phyloP scores from a whole-genome alignment of 768 basidiomycete species.

The Sporobolomyces phaffii region DNA sequence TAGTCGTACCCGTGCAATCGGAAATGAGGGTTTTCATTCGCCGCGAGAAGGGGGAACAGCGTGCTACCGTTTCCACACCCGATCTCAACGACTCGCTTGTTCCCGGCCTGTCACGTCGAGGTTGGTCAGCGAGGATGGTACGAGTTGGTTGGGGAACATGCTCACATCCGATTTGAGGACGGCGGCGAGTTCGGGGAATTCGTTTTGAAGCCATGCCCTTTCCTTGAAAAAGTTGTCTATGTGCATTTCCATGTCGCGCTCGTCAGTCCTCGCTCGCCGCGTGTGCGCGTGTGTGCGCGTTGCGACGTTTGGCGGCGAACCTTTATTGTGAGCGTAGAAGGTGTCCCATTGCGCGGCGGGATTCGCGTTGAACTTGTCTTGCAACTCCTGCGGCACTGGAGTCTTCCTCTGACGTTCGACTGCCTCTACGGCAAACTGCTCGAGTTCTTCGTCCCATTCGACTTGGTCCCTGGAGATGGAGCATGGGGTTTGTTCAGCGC shows the following conservation, averaged over 20 bases:
- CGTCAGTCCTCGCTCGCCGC: too few species aligned
- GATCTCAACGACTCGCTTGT: constrained; percentile 70
- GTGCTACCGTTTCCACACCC: constrained; percentile 94
- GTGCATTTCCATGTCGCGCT: too few species aligned
- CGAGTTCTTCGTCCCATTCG: constrained; percentile 59
- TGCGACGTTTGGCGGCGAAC: too few species aligned
- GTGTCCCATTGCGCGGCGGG: constrained; percentile 64
- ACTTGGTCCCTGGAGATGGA: constrained; percentile 46
- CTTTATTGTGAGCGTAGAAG: constrained; percentile 75
- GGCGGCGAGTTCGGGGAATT: constrained; percentile 79
- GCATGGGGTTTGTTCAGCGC: background rate
- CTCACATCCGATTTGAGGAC: constrained; percentile 63
- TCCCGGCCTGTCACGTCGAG: constrained; percentile 60
- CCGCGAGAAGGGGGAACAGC: constrained; percentile 75
- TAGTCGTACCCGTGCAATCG: constrained; percentile 80
- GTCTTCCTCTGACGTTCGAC: constrained; percentile 63
- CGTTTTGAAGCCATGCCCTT: constrained; percentile 90
- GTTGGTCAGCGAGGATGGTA: background rate
- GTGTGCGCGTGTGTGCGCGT: too few species aligned
- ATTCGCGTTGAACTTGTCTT: constrained; percentile 48
- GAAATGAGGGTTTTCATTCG: constrained; percentile 74
- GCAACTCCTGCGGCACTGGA: constrained; percentile 70
- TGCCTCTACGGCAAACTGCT: constrained; percentile 62
- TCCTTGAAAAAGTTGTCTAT: constrained; percentile 86
- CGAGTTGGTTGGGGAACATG: too few species aligned